Evolutionary conservation across 1,139 yeast genomes (phyloP), one percentile per base, ranked within the genome.

Genomic region (Pichia sp.): DNA sequence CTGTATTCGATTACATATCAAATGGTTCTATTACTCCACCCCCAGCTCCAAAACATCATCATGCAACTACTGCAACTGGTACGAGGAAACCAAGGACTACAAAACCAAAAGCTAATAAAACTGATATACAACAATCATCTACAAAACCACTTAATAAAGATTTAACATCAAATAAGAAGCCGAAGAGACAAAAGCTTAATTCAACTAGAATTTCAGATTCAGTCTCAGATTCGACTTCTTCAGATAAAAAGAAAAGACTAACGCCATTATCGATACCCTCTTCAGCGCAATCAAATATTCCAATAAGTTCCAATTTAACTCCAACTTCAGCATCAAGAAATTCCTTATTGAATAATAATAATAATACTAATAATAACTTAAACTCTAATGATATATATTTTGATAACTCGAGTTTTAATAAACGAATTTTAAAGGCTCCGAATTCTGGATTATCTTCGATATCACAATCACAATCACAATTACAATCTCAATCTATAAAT

Each of bases 31-130:
- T 77, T 0, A 72, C 69, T 29, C 75, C 86, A 2, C 92, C 92
- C 1, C 92, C 92, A 4, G 87, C 86, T 5, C 92, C 92, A 5
- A 92, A 92, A 33, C 84, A 83, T 57, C 94, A 84, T 61, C 86
- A 78, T 55, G 87, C 90, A 0, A 68, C 78, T 7, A 77, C 78
- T 28, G 62, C 62, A n/a, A 54, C 58, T 1, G 52, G 59, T 6
- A 47, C 50, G 24, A 55, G 56, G 56, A 57, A 53, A 47, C 47
- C 39, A 12, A 35, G 45, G 16, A 12, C 37, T 10, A 36, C 37
- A 16, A 42, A 45, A 30, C 22, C 35, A 23, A 26, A 32, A 29
- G 25, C 38, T 3, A 30, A 32, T 12, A 31, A 12, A 28, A 31
- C 31, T 25, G 43, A 16, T 23, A 74, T 84, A 44, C 84, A 71